Percentiles rank a stretch among this genome's conserved stretches.
Evolutionary conservation across 2,329 filamentous ascomycete species (phyloP).

Genomic region (Metarhizium sp.): DNA sequence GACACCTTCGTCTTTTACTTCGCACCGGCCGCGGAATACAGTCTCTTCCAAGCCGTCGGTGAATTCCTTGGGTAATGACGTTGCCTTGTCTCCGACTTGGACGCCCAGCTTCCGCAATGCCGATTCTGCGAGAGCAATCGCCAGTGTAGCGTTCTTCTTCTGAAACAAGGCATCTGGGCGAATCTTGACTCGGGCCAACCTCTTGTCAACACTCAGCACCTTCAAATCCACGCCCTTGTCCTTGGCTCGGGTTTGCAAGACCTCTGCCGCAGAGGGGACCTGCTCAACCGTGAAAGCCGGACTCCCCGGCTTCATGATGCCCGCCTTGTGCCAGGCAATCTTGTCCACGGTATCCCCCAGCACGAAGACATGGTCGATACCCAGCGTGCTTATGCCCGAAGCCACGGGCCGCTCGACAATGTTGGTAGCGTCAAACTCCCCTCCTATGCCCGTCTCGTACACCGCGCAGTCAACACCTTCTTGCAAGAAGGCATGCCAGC

Average conservation of each 20-base stretch:
- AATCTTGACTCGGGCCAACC: constrained; percentile 37
- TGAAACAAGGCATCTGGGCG: constrained; percentile 47
- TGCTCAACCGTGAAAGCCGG: constrained; percentile 51
- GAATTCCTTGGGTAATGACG: constrained; percentile 52
- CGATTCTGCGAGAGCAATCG: constrained; percentile 41
- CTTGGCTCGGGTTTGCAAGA: constrained; percentile 39
- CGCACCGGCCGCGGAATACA: constrained; percentile 72
- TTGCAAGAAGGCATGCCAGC: constrained; percentile 55
- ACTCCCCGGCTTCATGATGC: constrained; percentile 54
- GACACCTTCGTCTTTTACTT: constrained; percentile 41
- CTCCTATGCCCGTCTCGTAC: constrained; percentile 59
- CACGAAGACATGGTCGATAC: constrained; percentile 57
- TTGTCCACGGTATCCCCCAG: constrained; percentile 54
- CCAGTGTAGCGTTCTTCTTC: constrained; percentile 46
- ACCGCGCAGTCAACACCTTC: constrained; percentile 55
- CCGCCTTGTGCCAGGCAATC: constrained; percentile 68
- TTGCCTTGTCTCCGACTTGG: constrained; percentile 11
- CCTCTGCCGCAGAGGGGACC: constrained; percentile 31
- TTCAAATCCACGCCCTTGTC: constrained; percentile 41
- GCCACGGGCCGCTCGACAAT: constrained; percentile 48
- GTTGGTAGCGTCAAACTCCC: constrained; percentile 61
- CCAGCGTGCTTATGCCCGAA: constrained; percentile 54
- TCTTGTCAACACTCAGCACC: constrained; percentile 35
- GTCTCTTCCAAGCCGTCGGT: constrained; percentile 64
- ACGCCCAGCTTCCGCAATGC: constrained; percentile 34